These are phyloP conservation scores for Margaritispora aquatica DNA, from an alignment of 495 filamentous ascomycete genomes.

Conservation along the genomic window DNA sequence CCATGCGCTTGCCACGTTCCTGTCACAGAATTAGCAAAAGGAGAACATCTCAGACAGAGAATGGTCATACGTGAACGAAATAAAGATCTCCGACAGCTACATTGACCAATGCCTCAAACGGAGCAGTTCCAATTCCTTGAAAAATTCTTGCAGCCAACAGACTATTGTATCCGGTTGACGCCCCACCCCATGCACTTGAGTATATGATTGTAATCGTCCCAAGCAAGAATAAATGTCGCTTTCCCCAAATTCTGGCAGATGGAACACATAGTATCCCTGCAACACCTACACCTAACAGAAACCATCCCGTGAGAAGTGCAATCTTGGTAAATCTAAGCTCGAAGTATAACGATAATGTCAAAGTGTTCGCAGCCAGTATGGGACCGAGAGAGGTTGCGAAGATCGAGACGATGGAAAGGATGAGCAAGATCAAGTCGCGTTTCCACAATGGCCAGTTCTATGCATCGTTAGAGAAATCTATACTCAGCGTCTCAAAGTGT, in stretches of 20 bases:
- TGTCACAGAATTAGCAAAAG: conserved; percentile 26
- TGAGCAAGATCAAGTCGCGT: conserved; percentile 71
- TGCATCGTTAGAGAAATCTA: conserved; percentile 10
- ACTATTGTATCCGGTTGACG: conserved; percentile 53
- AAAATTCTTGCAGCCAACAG: conserved; percentile 70
- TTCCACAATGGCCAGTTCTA: conserved; percentile 93
- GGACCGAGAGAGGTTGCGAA: conserved; percentile 76
- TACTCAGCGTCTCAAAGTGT: neutral
- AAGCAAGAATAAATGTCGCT: conserved; percentile 80
- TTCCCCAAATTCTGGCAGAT: conserved; percentile 85
- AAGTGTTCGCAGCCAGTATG: conserved; percentile 80
- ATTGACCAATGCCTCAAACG: conserved; percentile 73
- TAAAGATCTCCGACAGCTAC: conserved; percentile 72
- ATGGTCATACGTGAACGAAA: conserved; percentile 61
- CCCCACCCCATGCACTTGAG: conserved; percentile 76
- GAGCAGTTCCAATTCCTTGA: conserved; percentile 69
- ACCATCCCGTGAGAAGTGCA: conserved; percentile 82
- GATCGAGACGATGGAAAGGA: conserved; percentile 72
- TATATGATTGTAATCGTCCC: conserved; percentile 67
- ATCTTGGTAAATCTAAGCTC: conserved; percentile 54
- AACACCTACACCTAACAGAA: conserved; percentile 74
- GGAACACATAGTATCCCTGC: conserved; percentile 81
- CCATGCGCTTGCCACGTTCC: conserved; percentile 85
- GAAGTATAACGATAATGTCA: conserved; percentile 61
- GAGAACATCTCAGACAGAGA: neutral